Percentiles rank a stretch among this genome's conserved stretches.
These are phyloP conservation scores for Backusella mclennaniae DNA, from an alignment of 192 early-diverging fungal genomes.

Conservation along the genomic window DNA sequence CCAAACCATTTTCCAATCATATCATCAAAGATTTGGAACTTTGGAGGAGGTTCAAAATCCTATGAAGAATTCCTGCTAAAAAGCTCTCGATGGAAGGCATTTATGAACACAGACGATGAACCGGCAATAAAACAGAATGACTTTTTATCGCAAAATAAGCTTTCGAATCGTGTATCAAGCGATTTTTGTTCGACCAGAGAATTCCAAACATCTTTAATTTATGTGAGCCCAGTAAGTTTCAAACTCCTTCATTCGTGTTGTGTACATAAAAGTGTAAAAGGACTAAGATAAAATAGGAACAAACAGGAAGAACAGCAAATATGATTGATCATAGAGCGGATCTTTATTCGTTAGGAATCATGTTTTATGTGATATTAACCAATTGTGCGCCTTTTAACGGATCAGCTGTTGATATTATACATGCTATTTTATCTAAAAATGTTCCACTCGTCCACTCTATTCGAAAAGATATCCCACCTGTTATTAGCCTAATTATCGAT, in stretches of 20 bases:
- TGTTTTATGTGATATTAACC: constrained; percentile 24
- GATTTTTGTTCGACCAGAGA: not conserved
- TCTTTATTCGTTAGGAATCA: constrained; percentile 27
- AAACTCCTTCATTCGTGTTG: not conserved
- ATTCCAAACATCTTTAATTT: constrained; percentile 8
- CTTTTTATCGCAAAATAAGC: not conserved
- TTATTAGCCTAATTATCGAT: constrained; percentile 26
- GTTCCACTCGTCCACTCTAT: constrained; percentile 18
- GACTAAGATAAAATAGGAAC: constrained; percentile 16
- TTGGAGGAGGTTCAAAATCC: constrained; percentile 13
- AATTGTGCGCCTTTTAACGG: constrained; percentile 16
- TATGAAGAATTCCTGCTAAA: constrained; percentile 23
- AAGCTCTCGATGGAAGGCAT: constrained; percentile 6
- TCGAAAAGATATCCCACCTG: constrained; percentile 17
- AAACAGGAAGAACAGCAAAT: constrained; percentile 27
- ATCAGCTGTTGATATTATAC: constrained; percentile 19
- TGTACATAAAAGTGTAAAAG: not conserved
- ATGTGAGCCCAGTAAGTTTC: constrained; percentile 19
- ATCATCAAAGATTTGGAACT: constrained; percentile 21
- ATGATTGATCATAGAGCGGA: constrained; percentile 26
- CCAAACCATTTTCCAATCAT: not conserved
- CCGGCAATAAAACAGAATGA: not conserved
- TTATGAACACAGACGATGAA: not conserved
- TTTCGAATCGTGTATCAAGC: not conserved
- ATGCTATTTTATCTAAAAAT: constrained; percentile 12